A percentile compares a stretch with the other conserved stretches of the same genome.
phyloP scores from a whole-genome alignment of 176 grass and related monocot genomes.

The Puccinellia tenuiflora region DNA sequence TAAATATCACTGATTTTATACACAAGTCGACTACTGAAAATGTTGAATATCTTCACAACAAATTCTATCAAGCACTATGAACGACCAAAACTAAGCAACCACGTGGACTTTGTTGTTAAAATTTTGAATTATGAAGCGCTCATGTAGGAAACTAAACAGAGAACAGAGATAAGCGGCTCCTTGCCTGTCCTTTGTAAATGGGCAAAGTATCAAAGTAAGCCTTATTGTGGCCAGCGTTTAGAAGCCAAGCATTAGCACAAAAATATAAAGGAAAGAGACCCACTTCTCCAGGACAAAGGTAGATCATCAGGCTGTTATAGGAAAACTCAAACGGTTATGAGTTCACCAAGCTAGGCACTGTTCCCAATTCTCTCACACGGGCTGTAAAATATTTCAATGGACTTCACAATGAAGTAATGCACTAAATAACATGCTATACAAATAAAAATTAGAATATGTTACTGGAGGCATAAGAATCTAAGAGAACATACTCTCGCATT shows the following conservation, averaged over 20 bases:
- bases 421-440: too few species aligned
- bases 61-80: not conserved
- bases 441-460: too few species aligned
- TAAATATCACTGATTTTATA: too few species aligned
- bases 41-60: not conserved
- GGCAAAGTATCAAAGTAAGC: conserved; percentile 98
- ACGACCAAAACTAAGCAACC: not conserved
- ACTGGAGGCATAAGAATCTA: too few species aligned
- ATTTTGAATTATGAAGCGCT: not conserved
- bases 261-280: conserved; percentile 82
- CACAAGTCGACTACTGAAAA: too few species aligned
- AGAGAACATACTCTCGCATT: too few species aligned
- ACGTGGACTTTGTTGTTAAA: not conserved
- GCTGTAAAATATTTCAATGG: conserved; percentile 38
- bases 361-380: conserved; percentile 69
- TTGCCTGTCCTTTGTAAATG: conserved; percentile 76
- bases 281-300: conserved; percentile 89
- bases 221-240: conserved; percentile 82
- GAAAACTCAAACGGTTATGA: conserved; percentile 26
- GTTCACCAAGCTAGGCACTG: conserved; percentile 84
- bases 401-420: not conserved
- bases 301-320: conserved; percentile 68
- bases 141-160: not conserved
- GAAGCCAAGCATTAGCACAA: conserved; percentile 62
- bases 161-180: conserved; percentile 2